Evolutionary conservation across 176 grass and related monocot genomes (phyloP).

Genomic region (Eragrostis nindensis): DNA sequence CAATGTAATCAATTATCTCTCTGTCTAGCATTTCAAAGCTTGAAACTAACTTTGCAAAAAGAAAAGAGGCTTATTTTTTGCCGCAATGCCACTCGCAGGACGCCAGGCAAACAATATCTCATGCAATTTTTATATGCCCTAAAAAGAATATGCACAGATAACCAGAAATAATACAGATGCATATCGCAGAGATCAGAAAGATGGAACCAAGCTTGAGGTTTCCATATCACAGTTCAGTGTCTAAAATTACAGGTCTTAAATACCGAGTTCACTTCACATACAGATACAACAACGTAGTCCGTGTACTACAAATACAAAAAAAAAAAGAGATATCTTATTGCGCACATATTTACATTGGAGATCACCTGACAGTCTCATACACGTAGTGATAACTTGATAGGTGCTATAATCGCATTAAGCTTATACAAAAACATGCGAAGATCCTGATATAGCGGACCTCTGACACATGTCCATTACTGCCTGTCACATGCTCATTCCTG

Average conservation of each 20-base stretch:
- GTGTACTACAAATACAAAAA: constrained; percentile 35
- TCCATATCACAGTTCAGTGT: constrained; percentile 31
- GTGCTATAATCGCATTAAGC: not conserved
- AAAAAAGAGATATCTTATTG: constrained; percentile 37
- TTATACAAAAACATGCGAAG: constrained; percentile 48
- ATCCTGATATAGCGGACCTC: constrained; percentile 1
- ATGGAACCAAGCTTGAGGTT: not conserved
- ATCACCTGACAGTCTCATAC: not conserved
- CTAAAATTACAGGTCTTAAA: constrained; percentile 46
- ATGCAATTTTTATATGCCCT: not conserved
- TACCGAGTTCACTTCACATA: constrained; percentile 10
- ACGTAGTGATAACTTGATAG: constrained; percentile 28
- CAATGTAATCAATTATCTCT: not conserved
- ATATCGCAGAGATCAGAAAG: not conserved
- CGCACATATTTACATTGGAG: constrained; percentile 47
- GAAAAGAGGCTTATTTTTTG: not conserved
- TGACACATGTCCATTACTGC: constrained; percentile 48
- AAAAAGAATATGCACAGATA: not conserved
- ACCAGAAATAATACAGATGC: constrained; percentile 1
- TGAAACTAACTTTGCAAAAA: not conserved
- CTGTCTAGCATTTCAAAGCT: not conserved
- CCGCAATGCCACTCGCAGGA: not conserved
- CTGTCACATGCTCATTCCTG: constrained; percentile 48
- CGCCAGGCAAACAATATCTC: not conserved
- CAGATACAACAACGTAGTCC: constrained; percentile 43